A percentile compares a stretch with the other conserved stretches of the same genome.
Conservation (phyloP, 305 asterid species). For the Fraxinus ornus region DNA sequence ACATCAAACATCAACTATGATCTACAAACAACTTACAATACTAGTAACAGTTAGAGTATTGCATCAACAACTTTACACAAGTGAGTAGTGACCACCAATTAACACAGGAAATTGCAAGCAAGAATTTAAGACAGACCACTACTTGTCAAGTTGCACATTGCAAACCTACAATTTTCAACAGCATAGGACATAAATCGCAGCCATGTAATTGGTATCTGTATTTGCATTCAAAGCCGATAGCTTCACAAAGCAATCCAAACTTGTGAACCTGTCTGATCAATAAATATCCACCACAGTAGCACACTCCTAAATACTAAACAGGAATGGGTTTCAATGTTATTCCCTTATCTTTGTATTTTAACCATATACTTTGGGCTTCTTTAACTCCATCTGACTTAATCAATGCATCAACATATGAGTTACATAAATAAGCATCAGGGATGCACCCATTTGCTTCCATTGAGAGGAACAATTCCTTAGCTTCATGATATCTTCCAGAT, state of each 20-base stretch:
- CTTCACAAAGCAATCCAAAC: constrained; percentile 15
- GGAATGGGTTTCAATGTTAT: constrained; percentile 43
- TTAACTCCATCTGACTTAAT: constrained; percentile 47
- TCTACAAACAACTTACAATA: not conserved
- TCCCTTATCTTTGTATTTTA: constrained; percentile 50
- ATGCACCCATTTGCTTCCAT: constrained; percentile 73
- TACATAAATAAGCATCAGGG: constrained; percentile 63
- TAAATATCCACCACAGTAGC: constrained; percentile 22
- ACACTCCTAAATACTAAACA: constrained; percentile 14
- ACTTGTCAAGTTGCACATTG: not conserved
- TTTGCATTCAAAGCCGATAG: constrained; percentile 16
- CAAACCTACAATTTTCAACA: not conserved
- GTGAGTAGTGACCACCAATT: not conserved
- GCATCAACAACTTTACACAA: not conserved
- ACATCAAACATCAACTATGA: not conserved
- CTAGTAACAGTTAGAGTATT: not conserved
- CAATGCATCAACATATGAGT: constrained; percentile 47
- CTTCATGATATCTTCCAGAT: constrained; percentile 60
- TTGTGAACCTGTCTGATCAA: constrained; percentile 14
- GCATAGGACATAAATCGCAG: not conserved
- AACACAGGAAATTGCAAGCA: not conserved
- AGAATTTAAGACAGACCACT: not conserved
- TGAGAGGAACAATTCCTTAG: constrained; percentile 53
- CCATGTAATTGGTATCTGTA: not conserved
- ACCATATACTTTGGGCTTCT: constrained; percentile 59